Evolutionary conservation across 2,329 filamentous ascomycete genomes (phyloP).

Genomic region (Hirsutella rhossiliensis): DNA sequence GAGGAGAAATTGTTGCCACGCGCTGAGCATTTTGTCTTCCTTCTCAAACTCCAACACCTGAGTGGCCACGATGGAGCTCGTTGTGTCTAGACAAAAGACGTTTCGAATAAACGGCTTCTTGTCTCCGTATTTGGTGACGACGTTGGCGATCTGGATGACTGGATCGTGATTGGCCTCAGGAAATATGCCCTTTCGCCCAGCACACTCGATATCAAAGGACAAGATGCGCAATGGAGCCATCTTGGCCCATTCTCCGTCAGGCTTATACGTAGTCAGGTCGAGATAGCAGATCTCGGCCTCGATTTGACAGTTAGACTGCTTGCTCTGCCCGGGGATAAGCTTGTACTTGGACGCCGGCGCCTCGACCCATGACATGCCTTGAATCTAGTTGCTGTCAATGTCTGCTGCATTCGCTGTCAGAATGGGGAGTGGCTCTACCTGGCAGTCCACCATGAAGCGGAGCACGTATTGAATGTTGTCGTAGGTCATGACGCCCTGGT

Average conservation of each 20-base stretch:
- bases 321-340: constrained; percentile 51
- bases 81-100: constrained; percentile 88
- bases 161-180: constrained; percentile 85
- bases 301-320: constrained; percentile 91
- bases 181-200: constrained; percentile 93
- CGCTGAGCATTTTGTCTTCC: constrained; percentile 82
- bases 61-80: constrained; percentile 88
- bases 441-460: constrained; percentile 95
- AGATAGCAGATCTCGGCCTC: constrained; percentile 76
- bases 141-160: constrained; percentile 95
- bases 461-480: constrained; percentile 94
- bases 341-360: constrained; percentile 63
- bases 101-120: constrained; percentile 92
- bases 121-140: constrained; percentile 90
- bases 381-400: constrained; percentile 40
- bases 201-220: constrained; percentile 98
- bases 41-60: constrained; percentile 74
- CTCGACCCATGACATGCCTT: constrained; percentile 97
- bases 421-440: constrained; percentile 35
- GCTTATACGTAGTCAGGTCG: constrained; percentile 75
- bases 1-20: constrained; percentile 83
- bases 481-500: constrained; percentile 72
- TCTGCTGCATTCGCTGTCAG: background rate
- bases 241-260: constrained; percentile 92
- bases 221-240: constrained; percentile 89